Base-by-base conservation (phyloP, 1,284 basidiomycete genomes). In the Amylostereum areolatum region DNA sequence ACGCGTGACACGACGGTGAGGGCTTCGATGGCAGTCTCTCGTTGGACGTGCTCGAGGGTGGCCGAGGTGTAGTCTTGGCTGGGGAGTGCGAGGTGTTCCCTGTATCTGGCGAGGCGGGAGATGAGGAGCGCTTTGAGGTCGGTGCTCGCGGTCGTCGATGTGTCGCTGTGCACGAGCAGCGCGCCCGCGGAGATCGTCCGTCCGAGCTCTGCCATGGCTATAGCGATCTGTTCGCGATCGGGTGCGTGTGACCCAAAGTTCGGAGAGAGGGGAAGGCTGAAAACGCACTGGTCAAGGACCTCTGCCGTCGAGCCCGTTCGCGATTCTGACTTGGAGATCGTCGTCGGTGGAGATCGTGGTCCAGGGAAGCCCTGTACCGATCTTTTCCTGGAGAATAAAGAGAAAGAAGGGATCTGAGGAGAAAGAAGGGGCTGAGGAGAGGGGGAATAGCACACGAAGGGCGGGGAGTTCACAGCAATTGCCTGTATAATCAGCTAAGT, bases 21-120 rank as follows among this genome's bases (percentile, higher is more conserved):
- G 0, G 85, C 76, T 59, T 79, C 77, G 34, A 64, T 66, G 7
- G 83, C 83, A 0, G 83, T 83, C 51, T 70, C 62, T 8, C 77
- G 61, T 54, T 85, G 76, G 8, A 77, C 59, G 5, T 71, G 66
- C 37, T 75, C 68, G 32, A 75, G 54, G 1, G 73, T 65, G 4
- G 50, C 46, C 2, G 63, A 57, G 6, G 46, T 31, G 33, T 54
- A 48, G 32, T 57, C 8, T 0, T 53, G 55, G 5, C 53, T 51
- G 0, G 55, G 50, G 6, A 60, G 52, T 27, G 59, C 68, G 28
- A 70, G 54, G 45, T 55, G 52, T 2, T 60, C 55, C 54, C 74
- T 68, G 57, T 73, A 79, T 41, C 66, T 67, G 2, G 57, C 50
- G 3, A 83, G 61, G 30, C 77, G 66, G 1, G 60, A 57, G 3